Evolutionary conservation across 257 asterid species (phyloP), one percentile per base, ranked within the genome.

Genomic region (Eustoma russellianum): DNA sequence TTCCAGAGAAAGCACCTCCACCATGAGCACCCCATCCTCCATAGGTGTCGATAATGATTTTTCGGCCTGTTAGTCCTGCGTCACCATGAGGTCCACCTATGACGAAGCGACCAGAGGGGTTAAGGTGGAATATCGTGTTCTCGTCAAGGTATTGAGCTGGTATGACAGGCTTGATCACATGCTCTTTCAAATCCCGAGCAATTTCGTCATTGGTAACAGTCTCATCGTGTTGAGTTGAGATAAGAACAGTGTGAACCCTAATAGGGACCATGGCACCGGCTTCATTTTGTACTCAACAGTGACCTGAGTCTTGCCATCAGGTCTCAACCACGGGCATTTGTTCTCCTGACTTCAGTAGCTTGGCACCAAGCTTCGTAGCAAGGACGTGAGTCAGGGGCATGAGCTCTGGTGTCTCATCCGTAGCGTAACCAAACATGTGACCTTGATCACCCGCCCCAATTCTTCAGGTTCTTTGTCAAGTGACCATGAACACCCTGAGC

Each of bases 1-100:
- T 86, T 41, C 95, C 95, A 10, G 94, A 86, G 73, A 86, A 86
- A 33, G 95, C 95, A 59, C 95, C 95, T 1, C 95, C 95, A 33
- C 95, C 95, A 2, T 86, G 95, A 33, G 95, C 95, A 30, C 95
- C 95, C 95, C 95, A 86, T 28, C 95, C 95, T 19, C 95, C 95
- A 5, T 86, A 86, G 17, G 95, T 86, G 67, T 86, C 96, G 1
- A 86, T 86, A 66, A 86, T 86, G 56, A 86, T 86, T 40, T 86
- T 86, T 67, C 96, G 73, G 2, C 96, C 96, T 9, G 96, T 86
- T 17, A 86, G 81, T 34, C 96, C 96, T 13, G 96, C 96, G 62
- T 86, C 94, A 53, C 96, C 96, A 24, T 86, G 96, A 5, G 96
- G 96, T 52, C 96, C 96, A 33, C 96, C 96, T 41, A 86, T 86